These are phyloP conservation scores for Baorangia bicolor DNA, from an alignment of 768 basidiomycete genomes.

Conservation along the genomic window DNA sequence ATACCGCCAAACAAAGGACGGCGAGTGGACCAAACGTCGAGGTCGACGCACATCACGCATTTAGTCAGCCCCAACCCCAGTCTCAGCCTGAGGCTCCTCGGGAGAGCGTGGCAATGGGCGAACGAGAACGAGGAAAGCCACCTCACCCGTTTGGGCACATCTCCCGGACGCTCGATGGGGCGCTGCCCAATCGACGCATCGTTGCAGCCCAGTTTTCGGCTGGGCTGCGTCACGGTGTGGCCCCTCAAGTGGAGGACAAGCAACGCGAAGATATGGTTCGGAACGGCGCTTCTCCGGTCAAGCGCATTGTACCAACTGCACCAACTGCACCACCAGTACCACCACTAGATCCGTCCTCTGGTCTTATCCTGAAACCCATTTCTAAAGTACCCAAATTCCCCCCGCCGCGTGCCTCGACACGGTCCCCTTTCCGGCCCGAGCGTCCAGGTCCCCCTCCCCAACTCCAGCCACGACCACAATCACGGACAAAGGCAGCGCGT, in stretches of 20 bases:
- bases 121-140: neutral
- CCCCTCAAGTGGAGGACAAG: neutral
- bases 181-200: neutral
- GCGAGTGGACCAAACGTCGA: neutral
- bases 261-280: neutral
- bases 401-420: conserved; percentile 16
- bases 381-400: conserved; percentile 13
- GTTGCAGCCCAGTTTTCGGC: conserved; percentile 1
- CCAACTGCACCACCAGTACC: neutral
- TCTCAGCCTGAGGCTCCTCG: neutral
- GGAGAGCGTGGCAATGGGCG: neutral
- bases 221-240: neutral
- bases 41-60: conserved; percentile 11
- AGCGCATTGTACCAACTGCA: neutral
- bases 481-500: conserved; percentile 1
- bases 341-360: neutral
- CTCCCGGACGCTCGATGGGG: neutral
- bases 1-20: neutral
- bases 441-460: neutral
- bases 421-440: conserved; percentile 20
- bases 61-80: conserved; percentile 8
- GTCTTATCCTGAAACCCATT: neutral
- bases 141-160: no score
- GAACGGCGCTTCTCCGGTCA: neutral
- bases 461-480: neutral